Evolutionary conservation across 2,329 filamentous ascomycete species (phyloP).

Genomic region (Diplodia intermedia): DNA sequence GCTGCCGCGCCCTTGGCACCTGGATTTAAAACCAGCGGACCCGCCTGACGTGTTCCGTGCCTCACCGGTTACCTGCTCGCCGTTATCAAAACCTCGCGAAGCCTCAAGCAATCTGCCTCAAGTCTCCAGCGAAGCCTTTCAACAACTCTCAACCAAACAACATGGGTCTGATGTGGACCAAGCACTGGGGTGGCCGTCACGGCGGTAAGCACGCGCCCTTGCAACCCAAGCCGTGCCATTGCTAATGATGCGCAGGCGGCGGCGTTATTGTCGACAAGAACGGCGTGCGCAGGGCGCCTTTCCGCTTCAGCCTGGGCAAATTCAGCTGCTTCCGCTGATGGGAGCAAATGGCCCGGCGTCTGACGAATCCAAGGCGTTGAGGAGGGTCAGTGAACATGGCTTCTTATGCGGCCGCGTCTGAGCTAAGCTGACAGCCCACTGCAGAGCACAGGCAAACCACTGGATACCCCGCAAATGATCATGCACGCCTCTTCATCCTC

Average conservation of each 20-base stretch:
- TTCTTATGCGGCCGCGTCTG: not conserved
- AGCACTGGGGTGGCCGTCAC: conserved; percentile 53
- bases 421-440: conserved; percentile 22
- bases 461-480: conserved; percentile 18
- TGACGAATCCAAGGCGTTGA: not conserved
- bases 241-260: conserved; percentile 48
- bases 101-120: conserved; percentile 14
- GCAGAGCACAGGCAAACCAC: conserved; percentile 8
- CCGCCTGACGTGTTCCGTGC: conserved; percentile 23
- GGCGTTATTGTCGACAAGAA: conserved; percentile 61
- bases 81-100: conserved; percentile 17
- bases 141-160: conserved; percentile 35
- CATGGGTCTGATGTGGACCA: conserved; percentile 58
- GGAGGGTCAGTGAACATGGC: not conserved
- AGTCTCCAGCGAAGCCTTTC: conserved; percentile 6
- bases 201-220: conserved; percentile 48
- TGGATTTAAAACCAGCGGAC: conserved; percentile 22
- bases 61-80: not conserved
- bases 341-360: not conserved
- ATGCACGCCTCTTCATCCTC: conserved; percentile 1
- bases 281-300: conserved; percentile 59
- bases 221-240: not conserved
- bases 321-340: conserved; percentile 62
- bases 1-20: conserved; percentile 23
- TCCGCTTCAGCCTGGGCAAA: conserved; percentile 57